Conservation (phyloP, 345 rosid genomes). For the Aquilaria yunnanensis region DNA sequence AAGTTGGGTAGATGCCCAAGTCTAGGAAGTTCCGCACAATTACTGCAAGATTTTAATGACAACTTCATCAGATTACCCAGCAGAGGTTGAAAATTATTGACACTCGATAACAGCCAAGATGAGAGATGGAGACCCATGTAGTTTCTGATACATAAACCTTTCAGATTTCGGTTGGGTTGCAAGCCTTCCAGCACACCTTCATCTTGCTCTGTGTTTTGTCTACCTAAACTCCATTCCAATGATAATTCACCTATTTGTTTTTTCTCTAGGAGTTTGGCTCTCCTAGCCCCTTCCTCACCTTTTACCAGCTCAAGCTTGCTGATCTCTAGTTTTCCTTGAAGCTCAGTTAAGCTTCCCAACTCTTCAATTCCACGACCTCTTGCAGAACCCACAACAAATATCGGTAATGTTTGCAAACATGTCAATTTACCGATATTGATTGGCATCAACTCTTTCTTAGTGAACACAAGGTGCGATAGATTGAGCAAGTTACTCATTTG, state of each 20-base stretch:
- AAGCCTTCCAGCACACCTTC: slow-evolving; percentile 18
- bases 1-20: slow-evolving; percentile 13
- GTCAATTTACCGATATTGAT: not conserved
- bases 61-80: slow-evolving; percentile 4
- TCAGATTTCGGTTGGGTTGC: slow-evolving; percentile 2
- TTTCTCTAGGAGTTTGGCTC: slow-evolving; percentile 9
- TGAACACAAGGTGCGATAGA: not conserved
- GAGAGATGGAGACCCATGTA: slow-evolving; percentile 10
- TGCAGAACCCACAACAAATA: not conserved
- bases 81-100: too few relatives aligned
- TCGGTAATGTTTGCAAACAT: slow-evolving; percentile 8
- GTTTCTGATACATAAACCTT: not conserved
- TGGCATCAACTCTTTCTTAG: not conserved
- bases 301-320: not conserved
- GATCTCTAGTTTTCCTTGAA: not conserved
- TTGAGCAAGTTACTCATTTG: not conserved
- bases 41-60: not conserved
- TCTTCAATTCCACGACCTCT: not conserved
- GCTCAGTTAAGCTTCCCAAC: slow-evolving; percentile 1
- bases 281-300: slow-evolving; percentile 10
- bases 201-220: not conserved
- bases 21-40: slow-evolving; percentile 10
- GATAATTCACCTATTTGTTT: not conserved
- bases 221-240: slow-evolving; percentile 1
- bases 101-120: not conserved